Evolutionary conservation across 2,329 filamentous ascomycete genomes (phyloP), one percentile per base, ranked within the genome.

Genomic region (Cytospora schulzeri): DNA sequence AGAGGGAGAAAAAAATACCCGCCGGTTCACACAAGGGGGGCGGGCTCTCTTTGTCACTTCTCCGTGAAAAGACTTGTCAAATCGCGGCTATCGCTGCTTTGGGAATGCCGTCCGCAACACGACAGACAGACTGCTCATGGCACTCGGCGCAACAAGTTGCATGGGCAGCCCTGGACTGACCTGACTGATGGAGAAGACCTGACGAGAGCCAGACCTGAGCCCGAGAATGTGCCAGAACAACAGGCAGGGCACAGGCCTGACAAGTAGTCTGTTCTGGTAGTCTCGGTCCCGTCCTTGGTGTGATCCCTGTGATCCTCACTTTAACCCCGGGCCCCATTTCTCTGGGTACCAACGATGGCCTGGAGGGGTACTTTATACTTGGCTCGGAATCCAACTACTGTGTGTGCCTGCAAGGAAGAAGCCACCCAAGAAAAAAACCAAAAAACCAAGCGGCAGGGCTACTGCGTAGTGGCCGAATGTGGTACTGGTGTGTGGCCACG

Each of bases 361-460:
- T n/a, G n/a, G n/a, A n/a, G 19, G 53, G 33, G 54, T 63, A 60
- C 62, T 59, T 63, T 57, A 55, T 63, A 58, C 60, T 57, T 57
- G 53, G 62, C 50, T 60, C 56, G 35, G 62, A 55, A 60, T 33
- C 22, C n/a, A 48, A 48, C 22, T 24, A 48, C 45, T 24, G n/a
- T 48, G 45, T 48, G n/a, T 24, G 38, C 51, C 3, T 55, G 59
- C 59, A 62, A 64, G 62, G 57, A 64, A 59, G 57, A 60, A 45
- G 51, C 51, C 29, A 38, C 60, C 60, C 53, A 52, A 57, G 28
- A 62, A 55, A 19, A 24, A 61, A 35, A 38, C 19, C 31, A 5
- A n/a, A n/a, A n/a, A n/a, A n/a, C n/a, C 50, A 55, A 52, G 51
- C n/a, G 38, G 29, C 52, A 57, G 29, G 57, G 51, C 52, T 51